A percentile compares a stretch with the other conserved stretches of the same genome.
phyloP scores from a whole-genome alignment of 1,284 basidiomycete genomes.

The Tremellales sp. region DNA sequence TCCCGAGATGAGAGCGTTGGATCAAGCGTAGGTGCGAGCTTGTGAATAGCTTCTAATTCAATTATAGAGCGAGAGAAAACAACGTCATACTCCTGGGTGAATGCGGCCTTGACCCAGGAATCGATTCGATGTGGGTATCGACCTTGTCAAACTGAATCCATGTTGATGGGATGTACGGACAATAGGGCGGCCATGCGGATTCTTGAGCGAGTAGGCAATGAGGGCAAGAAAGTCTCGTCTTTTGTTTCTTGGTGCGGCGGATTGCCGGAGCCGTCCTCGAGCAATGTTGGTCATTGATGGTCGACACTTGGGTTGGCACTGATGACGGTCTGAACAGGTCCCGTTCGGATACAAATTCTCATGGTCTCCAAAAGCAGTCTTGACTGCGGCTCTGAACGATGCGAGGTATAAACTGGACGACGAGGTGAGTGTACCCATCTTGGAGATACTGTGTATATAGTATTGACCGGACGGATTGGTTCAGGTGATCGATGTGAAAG shows the following conservation, averaged over 20 bases:
- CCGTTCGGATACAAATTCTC: slow-evolving; percentile 91
- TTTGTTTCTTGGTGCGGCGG: slow-evolving; percentile 95
- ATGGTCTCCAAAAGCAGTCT: slow-evolving; percentile 85
- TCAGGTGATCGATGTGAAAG: slow-evolving; percentile 57
- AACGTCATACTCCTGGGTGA: slow-evolving; percentile 82
- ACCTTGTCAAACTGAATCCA: background rate
- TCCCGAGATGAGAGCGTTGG: slow-evolving; percentile 67
- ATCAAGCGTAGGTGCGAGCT: slow-evolving; percentile 55
- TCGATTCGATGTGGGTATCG: slow-evolving; percentile 63
- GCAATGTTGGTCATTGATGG: slow-evolving; percentile 41
- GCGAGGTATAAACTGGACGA: slow-evolving; percentile 66
- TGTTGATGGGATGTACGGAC: slow-evolving; percentile 2
- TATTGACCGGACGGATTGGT: background rate
- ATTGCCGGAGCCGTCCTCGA: slow-evolving; percentile 72
- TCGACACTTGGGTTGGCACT: background rate
- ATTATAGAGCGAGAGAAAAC: slow-evolving; percentile 59
- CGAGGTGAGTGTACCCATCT: slow-evolving; percentile 50
- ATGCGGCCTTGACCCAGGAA: slow-evolving; percentile 92
- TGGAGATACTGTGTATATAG: background rate
- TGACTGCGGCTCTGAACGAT: slow-evolving; percentile 74
- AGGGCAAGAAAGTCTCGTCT: slow-evolving; percentile 64
- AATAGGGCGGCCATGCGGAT: slow-evolving; percentile 75
- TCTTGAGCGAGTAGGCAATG: slow-evolving; percentile 57
- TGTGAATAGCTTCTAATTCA: background rate
- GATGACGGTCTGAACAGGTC: slow-evolving; percentile 42